Conservation (phyloP, 2,329 filamentous ascomycete genomes). For the Beauveria medogensis region DNA sequence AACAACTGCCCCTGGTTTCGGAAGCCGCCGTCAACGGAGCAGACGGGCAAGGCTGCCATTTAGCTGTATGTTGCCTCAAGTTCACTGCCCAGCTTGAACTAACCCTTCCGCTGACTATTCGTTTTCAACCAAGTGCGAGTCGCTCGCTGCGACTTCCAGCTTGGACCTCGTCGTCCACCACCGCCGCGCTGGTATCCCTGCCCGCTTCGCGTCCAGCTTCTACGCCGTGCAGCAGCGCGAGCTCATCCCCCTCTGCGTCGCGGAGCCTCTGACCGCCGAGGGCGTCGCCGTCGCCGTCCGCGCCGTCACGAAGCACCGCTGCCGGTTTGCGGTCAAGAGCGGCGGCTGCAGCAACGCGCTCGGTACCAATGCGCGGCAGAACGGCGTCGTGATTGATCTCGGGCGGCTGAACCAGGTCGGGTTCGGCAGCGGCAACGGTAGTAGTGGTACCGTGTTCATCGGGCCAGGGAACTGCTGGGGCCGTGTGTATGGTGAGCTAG, state of each 20-base stretch:
- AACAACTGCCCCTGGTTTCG: not conserved
- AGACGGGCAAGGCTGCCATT: not conserved
- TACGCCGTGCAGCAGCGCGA: conserved; percentile 2
- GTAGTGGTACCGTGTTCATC: not conserved
- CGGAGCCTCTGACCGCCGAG: not conserved
- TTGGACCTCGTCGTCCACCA: not conserved
- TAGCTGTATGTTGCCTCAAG: not conserved
- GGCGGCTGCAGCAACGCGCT: not conserved
- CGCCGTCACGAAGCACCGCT: not conserved
- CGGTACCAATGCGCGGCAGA: not conserved
- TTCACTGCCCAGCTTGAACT: not conserved
- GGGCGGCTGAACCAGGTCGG: not conserved
- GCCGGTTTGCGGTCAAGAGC: conserved; percentile 1
- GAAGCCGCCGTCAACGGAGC: not conserved
- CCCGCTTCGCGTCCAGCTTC: not conserved
- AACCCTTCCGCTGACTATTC: too few relatives aligned
- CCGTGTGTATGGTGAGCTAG: not conserved
- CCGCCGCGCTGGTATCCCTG: not conserved
- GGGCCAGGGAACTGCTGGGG: not conserved
- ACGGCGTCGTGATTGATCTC: not conserved
- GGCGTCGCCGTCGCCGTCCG: not conserved
- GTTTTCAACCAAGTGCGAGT: not conserved
- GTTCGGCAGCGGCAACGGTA: not conserved
- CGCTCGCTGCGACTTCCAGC: not conserved
- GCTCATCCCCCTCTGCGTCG: not conserved